Percentiles rank a stretch among this genome's conserved stretches.
Conservation (phyloP, 352 stramenopile genomes). For the Thalassiosira mediterranea region DNA sequence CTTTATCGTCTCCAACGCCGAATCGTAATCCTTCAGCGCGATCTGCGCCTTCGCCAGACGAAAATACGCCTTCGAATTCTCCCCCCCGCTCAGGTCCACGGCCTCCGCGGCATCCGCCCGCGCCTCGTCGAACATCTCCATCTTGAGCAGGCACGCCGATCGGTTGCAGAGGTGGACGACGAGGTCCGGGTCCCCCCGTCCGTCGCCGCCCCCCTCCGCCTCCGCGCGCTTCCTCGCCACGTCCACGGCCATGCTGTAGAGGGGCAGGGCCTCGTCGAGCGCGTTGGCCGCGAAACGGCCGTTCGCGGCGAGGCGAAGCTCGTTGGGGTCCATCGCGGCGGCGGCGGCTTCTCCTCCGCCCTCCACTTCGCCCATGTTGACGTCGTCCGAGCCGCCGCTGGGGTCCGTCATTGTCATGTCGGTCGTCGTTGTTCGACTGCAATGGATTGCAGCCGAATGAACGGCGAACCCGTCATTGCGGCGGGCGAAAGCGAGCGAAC, state of each 20-base stretch:
- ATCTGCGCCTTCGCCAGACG: conserved; percentile 67
- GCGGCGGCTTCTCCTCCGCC: too few relatives aligned
- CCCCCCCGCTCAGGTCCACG: conserved; percentile 34
- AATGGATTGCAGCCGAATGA: neutral
- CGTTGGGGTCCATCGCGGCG: conserved; percentile 17
- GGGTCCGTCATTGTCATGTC: conserved; percentile 5
- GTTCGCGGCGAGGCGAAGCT: conserved; percentile 50
- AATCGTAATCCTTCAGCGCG: conserved; percentile 50
- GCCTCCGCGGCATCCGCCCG: conserved; percentile 59
- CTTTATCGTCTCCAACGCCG: conserved; percentile 54
- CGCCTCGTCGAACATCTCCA: conserved; percentile 67
- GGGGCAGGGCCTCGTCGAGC: conserved; percentile 38
- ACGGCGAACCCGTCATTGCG: too few relatives aligned
- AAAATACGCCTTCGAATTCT: conserved; percentile 71
- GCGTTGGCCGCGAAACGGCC: conserved; percentile 43
- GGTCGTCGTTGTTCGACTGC: neutral
- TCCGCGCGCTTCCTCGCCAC: conserved; percentile 13
- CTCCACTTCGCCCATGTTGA: too few relatives aligned
- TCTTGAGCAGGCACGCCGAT: conserved; percentile 71
- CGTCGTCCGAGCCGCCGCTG: too few relatives aligned
- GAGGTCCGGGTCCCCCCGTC: conserved; percentile 11
- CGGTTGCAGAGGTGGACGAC: conserved; percentile 78
- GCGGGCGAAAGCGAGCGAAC: too few relatives aligned
- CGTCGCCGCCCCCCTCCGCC: neutral
- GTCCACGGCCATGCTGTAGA: conserved; percentile 53